Evolutionary conservation across 2,329 filamentous ascomycete genomes (phyloP), one percentile per base, ranked within the genome.

Genomic region (Fusarium fujikuroi): DNA sequence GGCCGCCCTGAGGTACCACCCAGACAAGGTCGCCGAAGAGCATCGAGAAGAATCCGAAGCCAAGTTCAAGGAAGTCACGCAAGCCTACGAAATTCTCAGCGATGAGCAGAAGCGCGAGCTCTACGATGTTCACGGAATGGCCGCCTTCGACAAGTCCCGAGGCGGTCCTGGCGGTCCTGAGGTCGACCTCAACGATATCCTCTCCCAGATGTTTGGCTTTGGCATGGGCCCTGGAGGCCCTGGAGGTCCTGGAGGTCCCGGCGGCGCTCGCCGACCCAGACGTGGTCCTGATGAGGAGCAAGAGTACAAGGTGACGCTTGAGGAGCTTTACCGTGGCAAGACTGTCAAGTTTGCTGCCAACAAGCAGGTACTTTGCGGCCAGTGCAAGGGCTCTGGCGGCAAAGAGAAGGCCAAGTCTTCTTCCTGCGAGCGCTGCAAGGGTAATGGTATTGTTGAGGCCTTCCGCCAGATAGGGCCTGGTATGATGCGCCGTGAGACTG

Each of bases 311-410:
- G 93, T 98, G 65, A 93, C 91, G 5, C 85, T 99, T 67, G 96
- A 98, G 82, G 96, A 99, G 83, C 87, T 99, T 37, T 99, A 98
- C 88, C 98, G 97, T 85, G 96, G 96, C 78, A 98, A 98, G 87
- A 98, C 96, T 2, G 96, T 97, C 80, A 96, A 97, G 84, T 98
- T 99, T 81, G 92, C 94, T 14, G 96, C 93, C 79, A 97, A 95
- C 79, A 98, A 98, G 86, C 95, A 97, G 80, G 89, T 98, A 70
- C 87, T 97, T 70, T 99, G 96, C 84, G 88, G 88, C 66, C 88
- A 91, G 77, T 99, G 96, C 86, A 95, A 95, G 81, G 96, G 96
- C 49, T 90, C 88, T 52, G 96, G 96, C 44, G 96, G 93, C 73
- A 98, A 97, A 84, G 93, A 97, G 70, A 97, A 95, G 84, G 93